These are phyloP conservation scores for Ustilago trichophora DNA, from an alignment of 1,284 basidiomycete genomes.

Conservation along the genomic window DNA sequence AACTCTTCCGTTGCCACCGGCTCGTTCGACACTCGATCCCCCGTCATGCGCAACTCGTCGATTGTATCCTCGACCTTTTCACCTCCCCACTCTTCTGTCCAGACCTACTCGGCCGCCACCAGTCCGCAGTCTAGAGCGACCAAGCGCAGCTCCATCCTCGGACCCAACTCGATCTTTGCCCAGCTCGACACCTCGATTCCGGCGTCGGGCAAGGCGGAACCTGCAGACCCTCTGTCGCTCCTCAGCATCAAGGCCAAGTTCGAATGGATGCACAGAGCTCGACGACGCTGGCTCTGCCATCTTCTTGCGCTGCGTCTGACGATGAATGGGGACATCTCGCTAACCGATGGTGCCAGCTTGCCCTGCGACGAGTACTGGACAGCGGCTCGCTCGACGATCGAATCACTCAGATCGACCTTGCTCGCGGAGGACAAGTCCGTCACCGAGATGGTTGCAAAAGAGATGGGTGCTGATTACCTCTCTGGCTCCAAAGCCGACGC, in stretches of 20 bases:
- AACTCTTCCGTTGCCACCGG: constrained; percentile 27
- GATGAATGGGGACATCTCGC: constrained; percentile 13
- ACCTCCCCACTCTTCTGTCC: constrained; percentile 23
- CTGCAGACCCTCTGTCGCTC: constrained; percentile 47
- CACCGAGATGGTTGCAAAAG: constrained; percentile 9
- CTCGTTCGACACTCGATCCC: constrained; percentile 20
- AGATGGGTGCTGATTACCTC: constrained; percentile 25
- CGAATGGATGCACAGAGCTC: constrained; percentile 54
- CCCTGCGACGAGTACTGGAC: constrained; percentile 31
- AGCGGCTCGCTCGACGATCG: constrained; percentile 13
- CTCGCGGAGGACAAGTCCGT: constrained; percentile 1
- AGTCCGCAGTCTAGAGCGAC: constrained; percentile 36
- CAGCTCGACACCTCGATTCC: constrained; percentile 7
- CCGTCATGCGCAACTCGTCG: constrained; percentile 25
- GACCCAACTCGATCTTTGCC: constrained; percentile 41
- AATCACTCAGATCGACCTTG: neutral
- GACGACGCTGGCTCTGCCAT: constrained; percentile 52
- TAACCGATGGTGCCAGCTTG: constrained; percentile 14
- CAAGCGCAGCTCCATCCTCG: constrained; percentile 39
- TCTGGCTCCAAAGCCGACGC: neutral
- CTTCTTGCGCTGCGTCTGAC: constrained; percentile 18
- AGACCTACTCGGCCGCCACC: constrained; percentile 39
- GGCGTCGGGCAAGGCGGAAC: neutral
- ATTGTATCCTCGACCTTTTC: constrained; percentile 24
- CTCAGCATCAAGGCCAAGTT: constrained; percentile 53